Base-by-base conservation (phyloP, 148 eudicot species). In the Persicaria tinctoria region DNA sequence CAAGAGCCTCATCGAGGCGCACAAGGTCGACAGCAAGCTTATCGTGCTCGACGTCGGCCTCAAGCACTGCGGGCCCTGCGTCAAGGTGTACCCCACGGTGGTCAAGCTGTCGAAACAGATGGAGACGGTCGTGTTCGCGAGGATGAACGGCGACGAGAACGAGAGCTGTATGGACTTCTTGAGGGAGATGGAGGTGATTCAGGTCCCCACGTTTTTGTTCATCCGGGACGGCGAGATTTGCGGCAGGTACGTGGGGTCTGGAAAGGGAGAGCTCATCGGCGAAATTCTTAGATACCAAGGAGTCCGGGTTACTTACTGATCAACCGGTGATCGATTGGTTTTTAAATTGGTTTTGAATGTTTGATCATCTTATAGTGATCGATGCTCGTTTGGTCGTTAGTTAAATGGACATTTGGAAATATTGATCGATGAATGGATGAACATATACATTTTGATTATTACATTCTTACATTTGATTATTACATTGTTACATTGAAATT, bases 121-220 rank as follows among this genome's bases (percentile, higher is more conserved):
- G 98, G 68, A 66, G 4, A 86, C 83, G 1, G 96, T 86, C 57
- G 95, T 85, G 4, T 95, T 95, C 53, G 98, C 97, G 0, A 78
- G 97, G 74, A 95, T 95, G 98, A 92, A 95, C 54, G 98, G 98
- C 2, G 97, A 95, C 69, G 98, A 95, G 78, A 95, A 95, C 50
- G 96, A 89, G 55, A 92, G 97, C 75, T 90, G 97, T 72, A 92
- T 95, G 98, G 64, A 79, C 71, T 95, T 90, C 78, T 84, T 95
- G 87, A 89, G 76, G 82, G 98, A 89, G 53, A 92, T 92, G 97
- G 60, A 92, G 16, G 98, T 95, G 1, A 14, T 95, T 14, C 89
- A 95, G 46, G 98, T 95, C 16, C 98, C 98, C 3, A 95, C 98
- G 7, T 92, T 95, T 80, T 81, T 95, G 96, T 95, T 95, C 74